These are phyloP conservation scores for Hypoxylon fuscum DNA, from an alignment of 495 filamentous ascomycete species.

Conservation along the genomic window DNA sequence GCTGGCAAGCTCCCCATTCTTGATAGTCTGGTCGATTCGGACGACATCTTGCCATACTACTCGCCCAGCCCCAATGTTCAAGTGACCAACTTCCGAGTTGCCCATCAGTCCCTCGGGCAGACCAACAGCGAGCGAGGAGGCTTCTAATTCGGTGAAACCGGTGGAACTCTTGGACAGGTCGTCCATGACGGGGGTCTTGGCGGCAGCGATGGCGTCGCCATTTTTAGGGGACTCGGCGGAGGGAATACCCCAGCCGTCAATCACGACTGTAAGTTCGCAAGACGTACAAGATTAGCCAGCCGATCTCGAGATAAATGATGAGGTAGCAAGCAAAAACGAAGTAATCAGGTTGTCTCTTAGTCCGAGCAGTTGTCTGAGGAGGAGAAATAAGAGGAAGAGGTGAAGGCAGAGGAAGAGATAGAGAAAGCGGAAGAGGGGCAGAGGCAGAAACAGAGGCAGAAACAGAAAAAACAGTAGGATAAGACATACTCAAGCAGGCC, in stretches of 20 bases:
- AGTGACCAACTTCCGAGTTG: conserved; percentile 96
- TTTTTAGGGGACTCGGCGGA: conserved; percentile 76
- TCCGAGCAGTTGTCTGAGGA: conserved; percentile 1
- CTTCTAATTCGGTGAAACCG: conserved; percentile 88
- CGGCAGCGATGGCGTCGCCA: conserved; percentile 93
- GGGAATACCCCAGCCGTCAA: conserved; percentile 97
- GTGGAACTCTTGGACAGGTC: conserved; percentile 77
- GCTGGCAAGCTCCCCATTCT: conserved; percentile 82
- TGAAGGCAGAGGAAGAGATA: conserved; percentile 1
- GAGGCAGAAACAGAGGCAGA: conserved; percentile 20
- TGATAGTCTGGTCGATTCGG: conserved; percentile 93
- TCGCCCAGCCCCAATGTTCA: conserved; percentile 97
- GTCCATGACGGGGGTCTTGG: conserved; percentile 92
- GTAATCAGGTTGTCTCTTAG: conserved; percentile 47
- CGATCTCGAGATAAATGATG: conserved; percentile 61
- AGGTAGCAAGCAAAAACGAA: conserved; percentile 54
- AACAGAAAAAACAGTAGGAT: conserved; percentile 22
- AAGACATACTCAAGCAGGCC: conserved; percentile 83
- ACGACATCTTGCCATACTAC: conserved; percentile 99
- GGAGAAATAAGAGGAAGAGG: not conserved
- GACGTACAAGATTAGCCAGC: conserved; percentile 62
- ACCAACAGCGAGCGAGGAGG: conserved; percentile 94
- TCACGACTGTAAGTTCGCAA: conserved; percentile 75
- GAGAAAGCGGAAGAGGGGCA: conserved; percentile 21
- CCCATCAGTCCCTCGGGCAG: conserved; percentile 98